Base-by-base conservation (phyloP, 106 monocot genomes). In the Chionographis japonica region DNA sequence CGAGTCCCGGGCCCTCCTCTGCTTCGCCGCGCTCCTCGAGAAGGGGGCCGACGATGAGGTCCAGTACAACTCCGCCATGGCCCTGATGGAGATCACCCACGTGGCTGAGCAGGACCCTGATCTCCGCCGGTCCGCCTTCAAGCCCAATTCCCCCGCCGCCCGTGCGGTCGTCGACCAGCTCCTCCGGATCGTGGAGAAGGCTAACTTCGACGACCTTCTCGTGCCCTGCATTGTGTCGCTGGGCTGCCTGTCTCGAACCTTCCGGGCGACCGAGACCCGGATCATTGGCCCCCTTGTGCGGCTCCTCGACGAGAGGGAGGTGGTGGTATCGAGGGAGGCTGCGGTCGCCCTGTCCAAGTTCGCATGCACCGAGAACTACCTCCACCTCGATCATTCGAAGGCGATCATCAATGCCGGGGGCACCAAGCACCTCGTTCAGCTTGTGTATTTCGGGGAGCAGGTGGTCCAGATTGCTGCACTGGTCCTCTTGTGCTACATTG, bases 121-220 rank as follows among this genome's bases (percentile, higher is more conserved):
- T 10, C 78, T 97, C 56, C 72, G 95, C 40, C 62, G n/a, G n/a
- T 84, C 89, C 3, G 89, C 95, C 0, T 97, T 97, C 72, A 97
- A 92, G 77, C 89, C 95, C 42, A 92, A 65, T 46, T 80, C 95
- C 5, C 95, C 95, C 5, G 84, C 95, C 0, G 95, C 95, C 8
- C 74, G 72, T 50, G 84, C 95, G 2, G 89, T 92, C 12, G 86
- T 92, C 8, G 95, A 97, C 58, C 95, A 92, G 74, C 71, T 97
- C 17, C 62, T 92, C 11, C 66, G 65, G 3, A 70, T 97, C 16
- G 77, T 97, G 11, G 89, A 97, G 53, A 86, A 86, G 71, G 89
- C 81, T 1, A 84, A 92, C 0, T 68, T 84, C 35, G 64, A 77
- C 19, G 80, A 80, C 14, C 82, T 97, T 13, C 84, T 97, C 0